Base-by-base conservation (phyloP, 2,329 filamentous ascomycete species). In the Aspergillus intermedius region DNA sequence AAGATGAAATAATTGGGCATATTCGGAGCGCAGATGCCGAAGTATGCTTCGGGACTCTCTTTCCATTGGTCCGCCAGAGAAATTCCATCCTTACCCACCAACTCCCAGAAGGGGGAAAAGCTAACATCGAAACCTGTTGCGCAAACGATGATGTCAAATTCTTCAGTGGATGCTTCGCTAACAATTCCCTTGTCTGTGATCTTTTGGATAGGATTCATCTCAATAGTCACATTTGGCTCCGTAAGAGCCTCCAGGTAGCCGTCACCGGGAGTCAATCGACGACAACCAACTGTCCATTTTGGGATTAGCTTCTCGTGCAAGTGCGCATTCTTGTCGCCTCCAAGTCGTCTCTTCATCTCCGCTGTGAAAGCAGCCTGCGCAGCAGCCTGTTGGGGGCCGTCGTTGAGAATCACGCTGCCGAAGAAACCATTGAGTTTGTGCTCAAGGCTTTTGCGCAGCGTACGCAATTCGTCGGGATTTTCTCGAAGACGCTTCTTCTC, bases 201-300 rank as follows among this genome's bases (percentile, higher is more conserved):
- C 5, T 58, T 53, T 0, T 55, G 53, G 13, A 69, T 70, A n/a
- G 69, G 54, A 23, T 66, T 67, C 21, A 56, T 57, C 5, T 55
- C 47, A 8, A 65, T 47, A 8, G 51, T 47, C 2, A 68, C 69
- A 51, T 74, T 76, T 0, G 63, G 60, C 17, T 72, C 45, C 4
- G 64, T 61, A 5, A 76, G 59, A 2, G 76, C 72, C 55, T 78
- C 74, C 7, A 79, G 69, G 54, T 77, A 79, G 0, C 76, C 75
- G 21, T 73, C 72, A 0, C 76, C 76, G 0, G 77, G 77, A 0
- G 77, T 77, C 15, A 77, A 54, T 2, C 76, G 66, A 8, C 75
- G 65, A 48, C 76, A 79, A 1, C 75, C 75, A 5, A 63, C 49
- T 9, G 49, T 47, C 49, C 57, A 63, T 2, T 57, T 51, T 1